Percentiles rank a stretch among this genome's conserved stretches.
Evolutionary conservation across 2,329 filamentous ascomycete genomes (phyloP).

Genomic region (Coniochaeta sp.): DNA sequence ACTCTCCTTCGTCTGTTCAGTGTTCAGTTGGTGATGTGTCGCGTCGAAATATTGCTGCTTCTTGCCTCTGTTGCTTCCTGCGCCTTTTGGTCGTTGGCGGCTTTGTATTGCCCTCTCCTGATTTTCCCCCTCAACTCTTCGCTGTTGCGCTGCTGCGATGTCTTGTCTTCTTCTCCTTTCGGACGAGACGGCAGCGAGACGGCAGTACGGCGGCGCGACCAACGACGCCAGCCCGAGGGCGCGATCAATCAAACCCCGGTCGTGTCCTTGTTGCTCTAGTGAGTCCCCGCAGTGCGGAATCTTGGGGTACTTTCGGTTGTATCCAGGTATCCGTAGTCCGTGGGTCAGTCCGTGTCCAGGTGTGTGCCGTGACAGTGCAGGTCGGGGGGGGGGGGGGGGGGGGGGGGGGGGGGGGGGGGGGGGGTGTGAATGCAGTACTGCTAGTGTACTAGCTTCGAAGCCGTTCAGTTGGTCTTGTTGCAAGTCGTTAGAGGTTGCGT

Average conservation of each 20-base stretch:
- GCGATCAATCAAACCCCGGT: not conserved
- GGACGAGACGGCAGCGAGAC: no score
- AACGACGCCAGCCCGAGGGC: not conserved
- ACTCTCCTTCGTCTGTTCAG: no score
- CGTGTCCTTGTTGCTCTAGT: not conserved
- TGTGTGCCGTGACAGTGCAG: not conserved
- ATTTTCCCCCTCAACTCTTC: no score
- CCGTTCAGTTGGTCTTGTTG: not conserved
- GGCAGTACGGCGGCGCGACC: not conserved
- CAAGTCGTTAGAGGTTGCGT: not conserved
- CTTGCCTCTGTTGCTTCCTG: no score
- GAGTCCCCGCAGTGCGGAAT: conserved; percentile 1
- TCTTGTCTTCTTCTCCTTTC: not conserved
- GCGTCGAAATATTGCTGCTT: no score
- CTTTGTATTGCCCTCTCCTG: no score
- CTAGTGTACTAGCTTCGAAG: no score
- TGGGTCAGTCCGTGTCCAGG: not conserved
- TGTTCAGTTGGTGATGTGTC: no score
- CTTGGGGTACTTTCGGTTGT: not conserved
- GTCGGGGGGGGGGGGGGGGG: no score
- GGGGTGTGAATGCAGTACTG: not conserved
- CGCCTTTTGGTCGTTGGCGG: no score
- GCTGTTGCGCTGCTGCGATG: no score
- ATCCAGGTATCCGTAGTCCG: not conserved
- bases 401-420: no score